Evolutionary conservation across 73 alveolate genomes (phyloP).

Genomic region (Blepharisma stoltei): DNA sequence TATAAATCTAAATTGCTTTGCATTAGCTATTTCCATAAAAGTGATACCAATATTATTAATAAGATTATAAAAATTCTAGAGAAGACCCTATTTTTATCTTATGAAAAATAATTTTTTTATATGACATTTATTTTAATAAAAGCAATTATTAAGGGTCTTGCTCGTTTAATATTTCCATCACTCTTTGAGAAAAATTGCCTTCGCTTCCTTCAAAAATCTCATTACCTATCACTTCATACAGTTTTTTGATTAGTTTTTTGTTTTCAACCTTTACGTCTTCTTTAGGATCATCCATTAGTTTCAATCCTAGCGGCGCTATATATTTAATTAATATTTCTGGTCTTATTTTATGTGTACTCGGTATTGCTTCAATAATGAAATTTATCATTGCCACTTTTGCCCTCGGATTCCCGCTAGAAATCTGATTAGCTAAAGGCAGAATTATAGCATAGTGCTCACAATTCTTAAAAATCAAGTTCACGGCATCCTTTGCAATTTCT

Average conservation of each 20-base stretch:
- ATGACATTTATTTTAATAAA: too few species aligned
- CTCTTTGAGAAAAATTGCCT: too few species aligned
- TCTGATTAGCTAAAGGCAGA: background rate
- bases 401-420: background rate
- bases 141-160: too few species aligned
- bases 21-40: too few species aligned
- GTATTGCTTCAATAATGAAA: background rate
- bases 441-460: background rate
- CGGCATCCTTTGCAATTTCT: background rate
- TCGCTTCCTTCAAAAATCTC: background rate
- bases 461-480: background rate
- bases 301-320: background rate
- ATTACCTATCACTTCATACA: slow-evolving; percentile 3
- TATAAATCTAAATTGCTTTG: too few species aligned
- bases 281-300: slow-evolving; percentile 15
- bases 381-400: background rate
- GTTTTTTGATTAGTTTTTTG: background rate
- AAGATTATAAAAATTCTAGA: too few species aligned
- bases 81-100: too few species aligned
- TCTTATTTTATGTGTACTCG: background rate
- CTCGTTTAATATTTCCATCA: too few species aligned
- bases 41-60: too few species aligned
- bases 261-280: slow-evolving; percentile 6
- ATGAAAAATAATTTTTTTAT: too few species aligned
- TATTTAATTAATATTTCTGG: background rate